A percentile compares a stretch with the other conserved stretches of the same genome.
Conservation (phyloP, 306 rosid species). For the Gastrolobium bilobum region DNA sequence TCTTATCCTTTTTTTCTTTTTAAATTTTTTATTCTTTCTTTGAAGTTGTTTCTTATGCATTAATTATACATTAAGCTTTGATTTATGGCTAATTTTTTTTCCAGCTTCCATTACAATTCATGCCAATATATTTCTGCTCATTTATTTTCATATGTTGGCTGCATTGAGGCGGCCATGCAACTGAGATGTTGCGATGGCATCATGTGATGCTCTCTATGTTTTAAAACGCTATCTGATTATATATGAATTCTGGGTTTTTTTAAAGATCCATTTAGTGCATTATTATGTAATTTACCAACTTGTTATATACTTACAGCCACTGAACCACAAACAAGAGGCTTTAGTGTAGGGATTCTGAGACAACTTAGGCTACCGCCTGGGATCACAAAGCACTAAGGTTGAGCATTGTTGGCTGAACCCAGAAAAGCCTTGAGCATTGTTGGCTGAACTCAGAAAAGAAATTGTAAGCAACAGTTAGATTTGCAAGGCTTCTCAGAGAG, state of each 20-base stretch:
- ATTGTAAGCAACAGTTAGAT: slow-evolving; percentile 75
- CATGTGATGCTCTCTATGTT: background rate
- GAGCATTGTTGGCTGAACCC: slow-evolving; percentile 70
- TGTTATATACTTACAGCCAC: slow-evolving; percentile 41
- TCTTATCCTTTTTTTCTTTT: too few species aligned
- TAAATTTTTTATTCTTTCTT: too few species aligned
- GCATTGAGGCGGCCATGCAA: background rate
- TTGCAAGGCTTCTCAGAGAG: slow-evolving; percentile 62
- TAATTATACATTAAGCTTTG: too few species aligned
- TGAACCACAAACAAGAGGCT: slow-evolving; percentile 69
- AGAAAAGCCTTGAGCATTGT: slow-evolving; percentile 59
- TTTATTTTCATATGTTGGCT: too few species aligned
- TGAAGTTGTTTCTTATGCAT: too few species aligned
- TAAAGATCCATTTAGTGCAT: slow-evolving; percentile 2
- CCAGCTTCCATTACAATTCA: too few species aligned
- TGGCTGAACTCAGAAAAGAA: slow-evolving; percentile 83
- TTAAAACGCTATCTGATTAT: background rate
- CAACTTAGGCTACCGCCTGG: slow-evolving; percentile 76
- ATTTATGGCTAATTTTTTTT: too few species aligned
- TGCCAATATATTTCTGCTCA: too few species aligned
- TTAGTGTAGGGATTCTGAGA: slow-evolving; percentile 67
- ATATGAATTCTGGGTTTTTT: background rate
- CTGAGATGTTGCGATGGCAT: slow-evolving; percentile 1
- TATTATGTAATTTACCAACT: slow-evolving; percentile 36
- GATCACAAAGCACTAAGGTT: slow-evolving; percentile 68